Conservation (phyloP, 1,284 basidiomycete species). For the Kalmanozyma brasiliensis region DNA sequence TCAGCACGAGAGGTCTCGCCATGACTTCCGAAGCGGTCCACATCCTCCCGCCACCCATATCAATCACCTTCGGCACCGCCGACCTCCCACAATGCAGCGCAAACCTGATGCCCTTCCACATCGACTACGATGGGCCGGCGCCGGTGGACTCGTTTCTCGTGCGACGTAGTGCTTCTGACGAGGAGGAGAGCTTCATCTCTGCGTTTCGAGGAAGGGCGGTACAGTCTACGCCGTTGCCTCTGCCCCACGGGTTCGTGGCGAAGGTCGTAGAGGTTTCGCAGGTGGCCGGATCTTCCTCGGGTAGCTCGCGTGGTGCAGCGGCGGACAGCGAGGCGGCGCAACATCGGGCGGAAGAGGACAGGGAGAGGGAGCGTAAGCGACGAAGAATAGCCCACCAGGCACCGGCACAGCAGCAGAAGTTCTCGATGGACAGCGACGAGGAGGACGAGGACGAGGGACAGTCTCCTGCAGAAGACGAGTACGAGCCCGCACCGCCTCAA, state of each 20-base stretch:
- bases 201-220: slow-evolving; percentile 42
- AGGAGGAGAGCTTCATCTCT: slow-evolving; percentile 21
- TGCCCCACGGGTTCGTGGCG: slow-evolving; percentile 28
- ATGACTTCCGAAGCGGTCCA: slow-evolving; percentile 11
- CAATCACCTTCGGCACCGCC: slow-evolving; percentile 3
- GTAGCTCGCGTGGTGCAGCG: not conserved
- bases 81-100: slow-evolving; percentile 18
- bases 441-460: slow-evolving; percentile 25
- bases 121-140: slow-evolving; percentile 49
- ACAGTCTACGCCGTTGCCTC: slow-evolving; percentile 31
- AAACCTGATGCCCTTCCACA: slow-evolving; percentile 54
- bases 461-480: too few relatives aligned
- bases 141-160: slow-evolving; percentile 49
- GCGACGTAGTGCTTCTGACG: slow-evolving; percentile 12
- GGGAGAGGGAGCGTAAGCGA: slow-evolving; percentile 15
- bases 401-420: slow-evolving; percentile 33
- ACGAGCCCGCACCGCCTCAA: too few relatives aligned
- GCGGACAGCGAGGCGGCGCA: not conserved
- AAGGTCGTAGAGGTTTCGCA: slow-evolving; percentile 29
- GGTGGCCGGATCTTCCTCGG: not conserved
- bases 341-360: not conserved
- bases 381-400: slow-evolving; percentile 13
- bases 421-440: slow-evolving; percentile 53
- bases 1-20: too few relatives aligned
- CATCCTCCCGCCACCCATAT: slow-evolving; percentile 31